These are phyloP conservation scores for Wakefieldia striispora DNA, from an alignment of 768 basidiomycete genomes.

Conservation along the genomic window DNA sequence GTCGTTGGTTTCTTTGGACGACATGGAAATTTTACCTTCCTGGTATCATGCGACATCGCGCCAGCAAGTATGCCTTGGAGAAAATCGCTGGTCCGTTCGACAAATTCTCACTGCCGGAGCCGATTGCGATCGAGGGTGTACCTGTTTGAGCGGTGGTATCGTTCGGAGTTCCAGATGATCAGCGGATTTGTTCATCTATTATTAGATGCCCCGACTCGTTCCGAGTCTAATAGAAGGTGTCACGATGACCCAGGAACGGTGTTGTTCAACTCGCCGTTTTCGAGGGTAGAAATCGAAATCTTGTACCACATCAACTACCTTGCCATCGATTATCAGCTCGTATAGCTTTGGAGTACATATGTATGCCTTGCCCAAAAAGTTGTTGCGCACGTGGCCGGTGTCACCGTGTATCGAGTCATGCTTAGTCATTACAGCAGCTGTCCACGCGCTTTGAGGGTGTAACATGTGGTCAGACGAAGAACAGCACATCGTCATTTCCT, in stretches of 20 bases:
- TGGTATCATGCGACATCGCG: constrained; percentile 31
- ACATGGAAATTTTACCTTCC: constrained; percentile 59
- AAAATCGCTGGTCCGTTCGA: constrained; percentile 56
- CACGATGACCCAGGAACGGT: neutral
- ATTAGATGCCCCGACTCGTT: neutral
- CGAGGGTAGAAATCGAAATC: neutral
- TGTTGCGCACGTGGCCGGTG: too few relatives aligned
- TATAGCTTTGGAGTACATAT: neutral
- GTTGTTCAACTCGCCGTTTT: neutral
- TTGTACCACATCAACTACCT: too few relatives aligned
- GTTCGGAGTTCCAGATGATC: neutral
- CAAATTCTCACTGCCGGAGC: constrained; percentile 26
- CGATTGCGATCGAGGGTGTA: constrained; percentile 16
- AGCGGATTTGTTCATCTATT: neutral
- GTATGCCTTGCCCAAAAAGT: neutral
- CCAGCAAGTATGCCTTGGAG: constrained; percentile 40
- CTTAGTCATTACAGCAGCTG: constrained; percentile 21
- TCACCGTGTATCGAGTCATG: constrained; percentile 16
- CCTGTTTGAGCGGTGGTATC: constrained; percentile 10
- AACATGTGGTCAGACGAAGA: constrained; percentile 1
- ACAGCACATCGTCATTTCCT: neutral
- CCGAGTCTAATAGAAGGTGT: too few relatives aligned
- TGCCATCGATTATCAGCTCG: too few relatives aligned
- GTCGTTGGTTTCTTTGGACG: constrained; percentile 76
- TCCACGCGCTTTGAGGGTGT: neutral